phyloP scores from a whole-genome alignment of 2,329 filamentous ascomycete species.

The Zymoseptoria ardabiliae region DNA sequence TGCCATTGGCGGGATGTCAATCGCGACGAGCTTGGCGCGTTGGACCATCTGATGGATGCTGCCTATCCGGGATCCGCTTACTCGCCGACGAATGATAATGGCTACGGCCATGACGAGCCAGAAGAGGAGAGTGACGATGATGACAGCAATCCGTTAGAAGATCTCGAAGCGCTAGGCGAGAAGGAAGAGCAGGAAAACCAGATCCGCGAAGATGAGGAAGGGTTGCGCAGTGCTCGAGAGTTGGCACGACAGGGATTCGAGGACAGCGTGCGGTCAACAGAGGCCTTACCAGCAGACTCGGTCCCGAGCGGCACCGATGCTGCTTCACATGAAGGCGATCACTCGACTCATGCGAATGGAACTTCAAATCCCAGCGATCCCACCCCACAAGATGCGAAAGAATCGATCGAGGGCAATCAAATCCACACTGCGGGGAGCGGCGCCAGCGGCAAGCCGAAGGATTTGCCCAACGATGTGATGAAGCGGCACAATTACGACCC shows the following conservation, averaged over 20 bases:
- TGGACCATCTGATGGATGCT: conserved; percentile 26
- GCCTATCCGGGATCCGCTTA: conserved; percentile 8
- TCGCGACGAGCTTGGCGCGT: conserved; percentile 52
- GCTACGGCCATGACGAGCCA: conserved; percentile 19
- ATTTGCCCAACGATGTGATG: not conserved
- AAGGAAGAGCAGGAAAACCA: conserved; percentile 26
- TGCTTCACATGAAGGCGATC: not conserved
- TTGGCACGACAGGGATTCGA: conserved; percentile 26
- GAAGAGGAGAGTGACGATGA: conserved; percentile 27
- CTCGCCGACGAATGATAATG: conserved; percentile 11
- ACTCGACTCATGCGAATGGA: not conserved
- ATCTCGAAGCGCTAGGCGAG: conserved; percentile 28
- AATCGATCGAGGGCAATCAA: not conserved
- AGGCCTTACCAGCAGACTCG: not conserved
- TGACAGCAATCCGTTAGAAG: conserved; percentile 30
- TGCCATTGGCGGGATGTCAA: conserved; percentile 79
- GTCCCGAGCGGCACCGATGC: not conserved
- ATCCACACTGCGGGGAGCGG: not conserved
- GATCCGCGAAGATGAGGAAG: conserved; percentile 25
- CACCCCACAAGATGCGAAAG: not conserved
- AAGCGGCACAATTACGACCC: conserved; percentile 8
- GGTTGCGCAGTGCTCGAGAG: conserved; percentile 25
- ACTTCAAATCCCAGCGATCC: not conserved
- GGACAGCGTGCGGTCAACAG: conserved; percentile 5
- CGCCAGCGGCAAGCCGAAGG: not conserved